Percentiles rank a stretch among this genome's conserved stretches.
phyloP scores from a whole-genome alignment of 805 yeast species.

The Ogataea pini region DNA sequence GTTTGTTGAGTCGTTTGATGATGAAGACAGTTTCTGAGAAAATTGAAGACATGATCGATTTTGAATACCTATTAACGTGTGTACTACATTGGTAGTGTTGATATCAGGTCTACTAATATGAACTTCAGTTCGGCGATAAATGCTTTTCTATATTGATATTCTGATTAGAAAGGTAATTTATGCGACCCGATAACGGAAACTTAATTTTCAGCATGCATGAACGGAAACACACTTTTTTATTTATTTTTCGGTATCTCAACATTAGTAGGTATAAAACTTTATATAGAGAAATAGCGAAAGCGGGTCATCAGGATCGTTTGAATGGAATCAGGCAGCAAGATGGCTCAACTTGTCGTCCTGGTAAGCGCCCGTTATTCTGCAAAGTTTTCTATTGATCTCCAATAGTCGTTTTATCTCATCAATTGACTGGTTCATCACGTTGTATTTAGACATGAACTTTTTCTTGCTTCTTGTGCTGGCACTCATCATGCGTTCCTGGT shows the following conservation, averaged over 20 bases:
- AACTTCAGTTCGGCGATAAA: too few species aligned
- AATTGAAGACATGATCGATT: background rate
- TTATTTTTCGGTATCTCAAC: too few species aligned
- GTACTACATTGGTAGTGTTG: too few species aligned
- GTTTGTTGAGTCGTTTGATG: background rate
- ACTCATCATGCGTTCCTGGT: constrained; percentile 8
- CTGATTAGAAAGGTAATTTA: background rate
- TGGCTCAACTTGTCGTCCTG: constrained; percentile 8
- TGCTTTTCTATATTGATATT: too few species aligned
- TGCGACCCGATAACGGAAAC: background rate
- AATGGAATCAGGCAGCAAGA: background rate
- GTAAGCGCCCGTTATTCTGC: constrained; percentile 11
- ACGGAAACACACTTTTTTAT: background rate
- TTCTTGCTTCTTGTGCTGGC: constrained; percentile 21
- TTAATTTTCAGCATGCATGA: background rate
- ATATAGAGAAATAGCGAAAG: background rate
- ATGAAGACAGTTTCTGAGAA: background rate
- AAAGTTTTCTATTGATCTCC: constrained; percentile 22
- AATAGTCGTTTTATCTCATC: constrained; percentile 31
- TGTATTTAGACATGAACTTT: constrained; percentile 29
- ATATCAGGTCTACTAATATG: too few species aligned
- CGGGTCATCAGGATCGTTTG: background rate
- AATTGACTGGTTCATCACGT: constrained; percentile 33
- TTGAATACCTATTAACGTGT: too few species aligned
- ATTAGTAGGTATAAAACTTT: background rate